Conservation (phyloP, 768 basidiomycete species). For the Amanita subjunquillea region DNA sequence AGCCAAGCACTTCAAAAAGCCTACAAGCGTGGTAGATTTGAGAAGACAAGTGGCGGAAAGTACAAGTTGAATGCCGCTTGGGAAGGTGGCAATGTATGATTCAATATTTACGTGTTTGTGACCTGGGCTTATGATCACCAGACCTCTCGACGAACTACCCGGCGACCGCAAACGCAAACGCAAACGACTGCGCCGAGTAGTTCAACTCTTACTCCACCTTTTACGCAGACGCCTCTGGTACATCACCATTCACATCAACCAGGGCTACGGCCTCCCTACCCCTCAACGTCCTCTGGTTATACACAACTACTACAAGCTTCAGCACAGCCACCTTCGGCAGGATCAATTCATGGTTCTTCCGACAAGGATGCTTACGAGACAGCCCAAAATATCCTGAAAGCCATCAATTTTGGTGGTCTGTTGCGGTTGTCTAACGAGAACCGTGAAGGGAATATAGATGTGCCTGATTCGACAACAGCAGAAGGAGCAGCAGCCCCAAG, state of each 20-base stretch:
- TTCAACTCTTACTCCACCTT: conserved; percentile 35
- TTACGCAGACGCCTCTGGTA: conserved; percentile 45
- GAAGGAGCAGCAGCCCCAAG: not conserved
- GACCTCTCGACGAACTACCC: conserved; percentile 71
- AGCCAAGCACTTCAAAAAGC: conserved; percentile 87
- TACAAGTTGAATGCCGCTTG: conserved; percentile 69
- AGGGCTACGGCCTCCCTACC: conserved; percentile 19
- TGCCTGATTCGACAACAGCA: not conserved
- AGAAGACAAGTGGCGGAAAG: conserved; percentile 63
- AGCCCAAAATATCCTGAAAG: conserved; percentile 67
- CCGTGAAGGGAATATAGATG: not conserved
- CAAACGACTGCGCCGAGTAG: conserved; percentile 17
- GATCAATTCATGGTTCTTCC: conserved; percentile 7
- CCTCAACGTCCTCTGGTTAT: conserved; percentile 10
- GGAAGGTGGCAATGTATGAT: conserved; percentile 73
- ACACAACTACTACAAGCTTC: conserved; percentile 16
- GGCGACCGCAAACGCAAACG: conserved; percentile 60
- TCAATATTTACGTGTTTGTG: not conserved
- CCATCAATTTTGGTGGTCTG: conserved; percentile 60
- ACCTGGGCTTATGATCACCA: conserved; percentile 15
- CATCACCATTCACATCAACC: conserved; percentile 22
- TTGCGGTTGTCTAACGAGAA: conserved; percentile 28
- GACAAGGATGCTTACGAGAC: conserved; percentile 60
- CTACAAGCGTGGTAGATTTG: conserved; percentile 68
- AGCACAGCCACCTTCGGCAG: conserved; percentile 6